A percentile compares a stretch with the other conserved stretches of the same genome.
Evolutionary conservation across 2,329 filamentous ascomycete species (phyloP).

Genomic region (Phaeoacremonium minimum): DNA sequence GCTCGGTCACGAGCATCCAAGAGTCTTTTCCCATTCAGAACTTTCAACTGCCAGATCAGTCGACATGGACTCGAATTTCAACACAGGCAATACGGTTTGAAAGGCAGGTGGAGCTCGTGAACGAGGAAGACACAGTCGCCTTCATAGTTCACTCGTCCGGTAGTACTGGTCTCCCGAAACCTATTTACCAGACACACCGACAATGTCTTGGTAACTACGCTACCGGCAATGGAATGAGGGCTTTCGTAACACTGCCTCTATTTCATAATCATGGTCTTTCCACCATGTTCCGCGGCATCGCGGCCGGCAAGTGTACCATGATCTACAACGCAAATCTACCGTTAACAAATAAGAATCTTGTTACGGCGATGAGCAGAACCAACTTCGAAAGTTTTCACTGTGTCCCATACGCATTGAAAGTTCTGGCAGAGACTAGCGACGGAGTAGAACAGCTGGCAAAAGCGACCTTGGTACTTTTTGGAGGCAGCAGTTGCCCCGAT

Average conservation of each 20-base stretch:
- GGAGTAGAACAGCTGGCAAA: slow-evolving; percentile 38
- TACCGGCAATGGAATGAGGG: slow-evolving; percentile 33
- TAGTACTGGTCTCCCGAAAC: slow-evolving; percentile 51
- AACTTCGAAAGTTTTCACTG: slow-evolving; percentile 45
- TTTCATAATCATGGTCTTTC: slow-evolving; percentile 49
- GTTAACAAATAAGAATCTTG: slow-evolving; percentile 37
- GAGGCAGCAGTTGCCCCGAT: slow-evolving; percentile 48
- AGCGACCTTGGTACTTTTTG: slow-evolving; percentile 42
- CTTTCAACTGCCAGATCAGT: no score
- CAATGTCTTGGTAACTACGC: slow-evolving; percentile 39
- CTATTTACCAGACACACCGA: slow-evolving; percentile 46
- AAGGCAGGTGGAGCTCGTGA: no score
- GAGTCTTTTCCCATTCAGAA: no score
- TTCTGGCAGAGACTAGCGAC: slow-evolving; percentile 48
- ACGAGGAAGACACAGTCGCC: no score
- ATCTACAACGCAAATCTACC: slow-evolving; percentile 44
- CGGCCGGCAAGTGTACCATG: slow-evolving; percentile 37
- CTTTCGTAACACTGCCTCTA: slow-evolving; percentile 42
- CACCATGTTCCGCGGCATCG: slow-evolving; percentile 41
- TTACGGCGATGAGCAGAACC: slow-evolving; percentile 31
- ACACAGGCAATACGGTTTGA: no score
- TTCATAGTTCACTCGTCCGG: slow-evolving; percentile 35
- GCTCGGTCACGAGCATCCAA: slow-evolving; percentile 11
- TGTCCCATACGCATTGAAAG: slow-evolving; percentile 54
- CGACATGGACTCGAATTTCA: no score